A percentile compares a stretch with the other conserved stretches of the same genome.
Conservation (phyloP, 768 basidiomycete genomes). For the Mycena galericulata region DNA sequence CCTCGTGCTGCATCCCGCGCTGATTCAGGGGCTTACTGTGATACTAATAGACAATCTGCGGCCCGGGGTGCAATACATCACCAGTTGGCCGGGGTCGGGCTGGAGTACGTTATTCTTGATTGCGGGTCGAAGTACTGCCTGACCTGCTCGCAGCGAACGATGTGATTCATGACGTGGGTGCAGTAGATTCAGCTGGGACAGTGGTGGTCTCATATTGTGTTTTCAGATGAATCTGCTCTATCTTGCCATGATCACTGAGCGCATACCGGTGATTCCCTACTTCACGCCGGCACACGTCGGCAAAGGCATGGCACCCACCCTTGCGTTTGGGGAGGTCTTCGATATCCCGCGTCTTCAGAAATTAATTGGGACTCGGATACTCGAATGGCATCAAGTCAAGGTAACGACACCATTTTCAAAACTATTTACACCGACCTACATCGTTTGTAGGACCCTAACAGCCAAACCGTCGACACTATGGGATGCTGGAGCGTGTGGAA, state of each 20-base stretch:
- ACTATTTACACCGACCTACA: neutral
- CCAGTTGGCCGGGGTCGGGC: slow-evolving; percentile 58
- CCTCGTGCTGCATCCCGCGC: too few species aligned
- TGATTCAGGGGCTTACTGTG: too few species aligned
- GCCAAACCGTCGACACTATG: slow-evolving; percentile 22
- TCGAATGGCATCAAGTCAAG: slow-evolving; percentile 55
- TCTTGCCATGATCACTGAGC: slow-evolving; percentile 46
- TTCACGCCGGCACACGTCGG: slow-evolving; percentile 42
- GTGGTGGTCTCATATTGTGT: neutral
- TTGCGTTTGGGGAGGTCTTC: slow-evolving; percentile 47
- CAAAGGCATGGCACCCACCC: neutral
- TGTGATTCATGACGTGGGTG: slow-evolving; percentile 57
- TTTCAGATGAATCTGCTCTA: slow-evolving; percentile 50
- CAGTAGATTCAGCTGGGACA: neutral
- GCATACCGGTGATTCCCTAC: slow-evolving; percentile 49
- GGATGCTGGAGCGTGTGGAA: slow-evolving; percentile 34
- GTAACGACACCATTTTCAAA: neutral
- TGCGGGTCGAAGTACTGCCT: neutral
- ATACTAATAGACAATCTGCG: slow-evolving; percentile 53
- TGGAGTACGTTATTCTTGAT: slow-evolving; percentile 47
- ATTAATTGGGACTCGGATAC: slow-evolving; percentile 42
- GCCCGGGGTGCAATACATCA: slow-evolving; percentile 58
- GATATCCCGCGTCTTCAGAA: slow-evolving; percentile 46
- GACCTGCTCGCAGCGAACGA: slow-evolving; percentile 53
- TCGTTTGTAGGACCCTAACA: slow-evolving; percentile 24